Percentiles rank a stretch among this genome's conserved stretches.
phyloP scores from a whole-genome alignment of 2,329 filamentous ascomycete species.

The Grosmannia penicillata region DNA sequence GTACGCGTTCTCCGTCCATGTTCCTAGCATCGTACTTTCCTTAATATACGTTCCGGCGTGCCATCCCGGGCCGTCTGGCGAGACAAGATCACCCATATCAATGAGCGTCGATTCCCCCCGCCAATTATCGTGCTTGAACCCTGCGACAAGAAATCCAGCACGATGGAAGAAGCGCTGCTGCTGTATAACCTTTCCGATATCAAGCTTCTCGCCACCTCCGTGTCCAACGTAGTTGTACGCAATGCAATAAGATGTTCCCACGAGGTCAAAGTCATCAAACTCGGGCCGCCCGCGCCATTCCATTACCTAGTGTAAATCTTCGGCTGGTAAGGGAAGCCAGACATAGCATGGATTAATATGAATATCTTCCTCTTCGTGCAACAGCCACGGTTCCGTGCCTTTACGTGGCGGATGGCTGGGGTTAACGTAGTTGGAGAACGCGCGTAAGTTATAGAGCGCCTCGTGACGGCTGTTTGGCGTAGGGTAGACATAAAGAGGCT shows the following conservation, averaged over 20 bases:
- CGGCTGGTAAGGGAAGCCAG: background rate
- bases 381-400: background rate
- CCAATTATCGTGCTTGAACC: conserved; percentile 2
- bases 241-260: conserved; percentile 1
- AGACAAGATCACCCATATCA: conserved; percentile 1
- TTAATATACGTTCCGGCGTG: background rate
- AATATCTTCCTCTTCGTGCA: background rate
- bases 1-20: too few relatives aligned
- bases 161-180: background rate
- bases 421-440: conserved; percentile 1
- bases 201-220: conserved; percentile 1
- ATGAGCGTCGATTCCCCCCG: conserved; percentile 2
- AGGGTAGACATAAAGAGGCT: background rate
- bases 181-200: background rate
- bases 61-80: background rate
- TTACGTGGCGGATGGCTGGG: background rate
- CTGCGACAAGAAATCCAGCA: background rate
- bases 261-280: background rate
- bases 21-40: too few relatives aligned
- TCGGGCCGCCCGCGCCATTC: background rate
- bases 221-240: background rate
- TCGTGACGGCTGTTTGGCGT: background rate
- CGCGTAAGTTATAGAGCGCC: background rate
- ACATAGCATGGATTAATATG: conserved; percentile 2
- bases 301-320: background rate